Percentiles rank a stretch among this genome's conserved stretches.
phyloP scores from a whole-genome alignment of 306 rosid species.

The Amphicarpaea edgeworthii region DNA sequence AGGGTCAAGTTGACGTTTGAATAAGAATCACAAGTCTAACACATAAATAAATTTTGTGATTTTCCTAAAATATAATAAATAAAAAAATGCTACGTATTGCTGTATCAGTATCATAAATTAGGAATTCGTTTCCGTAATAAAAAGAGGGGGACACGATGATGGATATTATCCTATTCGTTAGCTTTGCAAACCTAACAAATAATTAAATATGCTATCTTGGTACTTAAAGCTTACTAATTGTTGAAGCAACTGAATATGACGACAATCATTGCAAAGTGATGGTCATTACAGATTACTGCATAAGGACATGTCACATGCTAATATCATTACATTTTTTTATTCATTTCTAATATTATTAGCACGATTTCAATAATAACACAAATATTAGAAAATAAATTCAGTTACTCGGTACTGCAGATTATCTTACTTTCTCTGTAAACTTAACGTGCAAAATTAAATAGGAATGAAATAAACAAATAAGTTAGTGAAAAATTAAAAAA shows the following conservation, averaged over 20 bases:
- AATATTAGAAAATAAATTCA: background rate
- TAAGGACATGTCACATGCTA: background rate
- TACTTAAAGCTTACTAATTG: slow-evolving; percentile 16
- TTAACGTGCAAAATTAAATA: background rate
- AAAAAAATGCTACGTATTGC: background rate
- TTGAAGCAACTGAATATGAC: slow-evolving; percentile 36
- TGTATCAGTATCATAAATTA: background rate
- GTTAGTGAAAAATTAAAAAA: background rate
- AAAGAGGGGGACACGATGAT: background rate
- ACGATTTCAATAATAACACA: background rate
- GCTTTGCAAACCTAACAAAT: background rate
- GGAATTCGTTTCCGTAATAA: no score
- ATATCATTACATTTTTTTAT: background rate
- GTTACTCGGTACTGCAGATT: background rate
- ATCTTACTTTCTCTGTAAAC: background rate
- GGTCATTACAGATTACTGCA: background rate
- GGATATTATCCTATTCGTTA: background rate
- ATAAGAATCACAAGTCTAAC: background rate
- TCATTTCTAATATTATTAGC: no score
- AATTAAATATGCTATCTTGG: background rate
- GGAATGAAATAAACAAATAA: background rate
- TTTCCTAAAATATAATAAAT: background rate
- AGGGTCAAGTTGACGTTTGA: background rate
- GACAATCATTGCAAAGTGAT: slow-evolving; percentile 19
- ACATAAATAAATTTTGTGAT: background rate